Evolutionary conservation across 1,139 yeast species (phyloP), one percentile per base, ranked within the genome.

Genomic region (Sugiyamaella pinicola): DNA sequence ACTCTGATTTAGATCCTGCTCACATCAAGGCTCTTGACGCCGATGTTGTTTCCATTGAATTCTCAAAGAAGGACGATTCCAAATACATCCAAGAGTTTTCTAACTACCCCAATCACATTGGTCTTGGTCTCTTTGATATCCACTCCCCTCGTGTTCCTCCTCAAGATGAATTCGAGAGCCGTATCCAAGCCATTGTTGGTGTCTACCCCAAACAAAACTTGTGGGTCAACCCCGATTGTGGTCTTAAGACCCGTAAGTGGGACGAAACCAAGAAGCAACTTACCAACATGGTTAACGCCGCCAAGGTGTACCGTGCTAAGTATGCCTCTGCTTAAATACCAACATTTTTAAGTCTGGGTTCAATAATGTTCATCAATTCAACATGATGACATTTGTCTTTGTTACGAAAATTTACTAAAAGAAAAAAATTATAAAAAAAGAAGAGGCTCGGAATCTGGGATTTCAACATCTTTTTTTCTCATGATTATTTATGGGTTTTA

Each of bases 191-290:
- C 74, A 91, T 93, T 81, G 81, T 93, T 77, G 89, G 90, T 80
- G 95, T 87, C 61, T 93, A 91, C 83, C 96, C 97, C 74, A 95
- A 95, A 72, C 87, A 87, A 74, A 91, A 91, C 79, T 87, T 93
- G 84, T 93, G 98, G 98, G 95, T 93, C 72, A 93, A 93, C 95
- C 99, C 99, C 71, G 99, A 93, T 81, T 93, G 99, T 85, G 99
- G 99, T 84, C 84, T 91, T 77, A 91, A 91, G 87, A 88, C 96
- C 74, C 86, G 96, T 82, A 93, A 91, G 65, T 87, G 96, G 96
- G 85, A 85, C 64, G 96, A 88, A 81, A 87, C 89, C 68, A 79
- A 83, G 78, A 82, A 64, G 65, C 74, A 74, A 69, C 86, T 93
- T 78, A 86, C 95, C 74, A 88, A 93, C 80, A 93, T 93, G 99